phyloP scores from a whole-genome alignment of 2,329 filamentous ascomycete genomes.

The Colletotrichum brevisporum region DNA sequence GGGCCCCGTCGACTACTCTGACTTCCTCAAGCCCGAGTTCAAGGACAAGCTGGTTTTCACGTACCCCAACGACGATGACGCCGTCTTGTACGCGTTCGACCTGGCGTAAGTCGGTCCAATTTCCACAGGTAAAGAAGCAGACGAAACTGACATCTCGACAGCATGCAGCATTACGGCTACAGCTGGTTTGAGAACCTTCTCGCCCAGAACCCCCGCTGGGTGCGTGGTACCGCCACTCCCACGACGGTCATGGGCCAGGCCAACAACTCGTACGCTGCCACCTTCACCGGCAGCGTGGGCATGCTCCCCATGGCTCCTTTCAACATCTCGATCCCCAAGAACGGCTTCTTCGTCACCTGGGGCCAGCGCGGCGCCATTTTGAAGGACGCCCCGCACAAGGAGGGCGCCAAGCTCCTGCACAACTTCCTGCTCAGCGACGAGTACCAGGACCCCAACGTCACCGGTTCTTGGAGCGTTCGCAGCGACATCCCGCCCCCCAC shows the following conservation, averaged over 20 bases:
- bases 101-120: constrained; percentile 55
- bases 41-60: constrained; percentile 68
- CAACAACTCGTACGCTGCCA: constrained; percentile 49
- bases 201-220: no score
- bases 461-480: constrained; percentile 51
- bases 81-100: constrained; percentile 65
- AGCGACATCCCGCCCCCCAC: constrained; percentile 40
- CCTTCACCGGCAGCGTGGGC: constrained; percentile 48
- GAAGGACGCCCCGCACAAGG: constrained; percentile 61
- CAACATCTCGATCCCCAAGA: constrained; percentile 49
- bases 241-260: constrained; percentile 45
- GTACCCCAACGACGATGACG: constrained; percentile 71
- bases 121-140: no score
- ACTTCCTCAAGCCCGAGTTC: constrained; percentile 63
- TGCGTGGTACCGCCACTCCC: constrained; percentile 56
- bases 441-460: constrained; percentile 47
- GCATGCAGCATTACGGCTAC: constrained; percentile 56
- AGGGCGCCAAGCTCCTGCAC: constrained; percentile 65
- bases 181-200: constrained; percentile 59
- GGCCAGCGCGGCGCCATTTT: constrained; percentile 63
- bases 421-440: constrained; percentile 61
- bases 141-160: constrained; percentile 39
- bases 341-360: constrained; percentile 62
- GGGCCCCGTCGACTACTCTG: constrained; percentile 55
- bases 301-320: constrained; percentile 41